Percentiles rank a stretch among this genome's conserved stretches.
These are phyloP conservation scores for Leishmania braziliensis DNA, from an alignment of 208 protist species.

Conservation along the genomic window DNA sequence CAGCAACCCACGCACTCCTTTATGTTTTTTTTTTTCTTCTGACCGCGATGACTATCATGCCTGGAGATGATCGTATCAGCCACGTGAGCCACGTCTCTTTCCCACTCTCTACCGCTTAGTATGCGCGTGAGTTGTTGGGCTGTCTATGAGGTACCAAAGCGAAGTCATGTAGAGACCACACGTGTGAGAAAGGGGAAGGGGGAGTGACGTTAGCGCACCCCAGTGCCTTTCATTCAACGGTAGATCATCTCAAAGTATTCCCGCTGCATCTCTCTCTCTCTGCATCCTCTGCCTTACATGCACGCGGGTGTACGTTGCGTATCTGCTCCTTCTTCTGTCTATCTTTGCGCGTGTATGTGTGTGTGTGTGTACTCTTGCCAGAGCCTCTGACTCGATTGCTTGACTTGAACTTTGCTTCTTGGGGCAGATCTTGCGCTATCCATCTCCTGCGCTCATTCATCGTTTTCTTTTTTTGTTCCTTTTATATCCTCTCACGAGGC, in stretches of 20 bases:
- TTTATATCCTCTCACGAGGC: neutral
- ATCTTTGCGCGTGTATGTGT: neutral
- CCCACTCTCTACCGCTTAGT: neutral
- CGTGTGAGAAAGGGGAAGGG: neutral
- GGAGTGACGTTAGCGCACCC: neutral
- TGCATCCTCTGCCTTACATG: neutral
- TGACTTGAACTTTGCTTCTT: neutral
- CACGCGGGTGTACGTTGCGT: neutral
- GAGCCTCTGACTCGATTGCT: neutral
- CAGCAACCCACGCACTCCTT: neutral
- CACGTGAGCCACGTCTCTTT: neutral
- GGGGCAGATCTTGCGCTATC: neutral
- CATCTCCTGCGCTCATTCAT: neutral
- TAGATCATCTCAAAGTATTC: neutral
- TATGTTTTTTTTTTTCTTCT: neutral
- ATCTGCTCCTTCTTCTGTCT: neutral
- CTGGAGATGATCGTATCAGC: neutral
- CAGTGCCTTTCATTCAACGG: neutral
- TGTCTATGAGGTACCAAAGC: neutral
- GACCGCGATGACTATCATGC: neutral
- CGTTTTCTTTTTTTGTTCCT: neutral
- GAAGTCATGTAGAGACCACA: neutral
- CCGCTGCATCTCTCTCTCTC: neutral
- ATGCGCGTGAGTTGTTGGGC: neutral
- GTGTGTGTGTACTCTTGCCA: neutral